Base-by-base conservation (phyloP, 192 early-diverging fungal genomes). In the Coemansia sp. region DNA sequence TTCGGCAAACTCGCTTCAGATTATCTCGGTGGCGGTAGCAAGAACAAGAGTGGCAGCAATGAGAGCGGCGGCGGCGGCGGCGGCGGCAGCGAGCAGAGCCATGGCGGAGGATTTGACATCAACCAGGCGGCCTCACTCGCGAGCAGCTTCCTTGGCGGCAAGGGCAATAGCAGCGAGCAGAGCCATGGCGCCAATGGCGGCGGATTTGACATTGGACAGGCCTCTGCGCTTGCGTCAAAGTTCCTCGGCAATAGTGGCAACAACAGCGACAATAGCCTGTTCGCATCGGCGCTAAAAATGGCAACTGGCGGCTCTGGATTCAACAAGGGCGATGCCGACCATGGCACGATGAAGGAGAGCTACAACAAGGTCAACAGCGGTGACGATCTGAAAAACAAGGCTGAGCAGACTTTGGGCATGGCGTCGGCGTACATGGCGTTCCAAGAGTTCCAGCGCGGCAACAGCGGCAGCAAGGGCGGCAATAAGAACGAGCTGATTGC, bases 391-490 rank as follows among this genome's bases (percentile, higher is more conserved):
- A 65, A 46, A 17, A 11, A 19, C 27, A 60, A 71, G 71, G 74
- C 70, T 1, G 74, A 82, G 63, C 61, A 73, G 53, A 64, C 71
- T 0, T 64, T 82, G 73, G 79, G 79, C 0, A 43, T 82, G 65
- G 79, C 79, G 2, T 67, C 79, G 3, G 79, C 74, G 19, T 82
- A 73, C 27, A 76, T 65, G 70, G 79, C 79, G 10, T 73, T 72
- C 60, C 65, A 78, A 37, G 64, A 78, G 42, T 82, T 73, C 61
- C 59, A 74, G n/a, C 45, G n/a, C 36, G 19, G 29, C 36, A 11
- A 42, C 9, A 27, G n/a, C 36, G 19, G 29, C 36, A 11, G 40
- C 9, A 27, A 32, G 9, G 68, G 68, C 42, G 74, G 71, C 8
- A 65, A 57, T 12, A 70, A 73, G 74, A 77, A 82, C 60, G 64